Evolutionary conservation across 2,329 filamentous ascomycete species (phyloP).

Genomic region (Aureobasidium sp.): DNA sequence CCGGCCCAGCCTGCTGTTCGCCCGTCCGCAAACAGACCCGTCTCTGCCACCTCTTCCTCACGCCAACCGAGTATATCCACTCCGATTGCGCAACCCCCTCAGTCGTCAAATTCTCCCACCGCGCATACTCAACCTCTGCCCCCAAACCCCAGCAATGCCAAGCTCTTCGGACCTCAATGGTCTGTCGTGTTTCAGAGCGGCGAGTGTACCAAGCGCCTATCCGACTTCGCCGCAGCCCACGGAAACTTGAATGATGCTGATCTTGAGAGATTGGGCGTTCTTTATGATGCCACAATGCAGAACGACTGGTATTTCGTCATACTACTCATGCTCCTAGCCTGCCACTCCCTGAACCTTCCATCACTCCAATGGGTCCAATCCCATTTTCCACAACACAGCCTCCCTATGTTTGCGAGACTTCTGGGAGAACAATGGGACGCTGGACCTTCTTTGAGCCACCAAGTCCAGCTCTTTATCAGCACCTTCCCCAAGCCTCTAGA

Average conservation of each 20-base stretch:
- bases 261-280: neutral
- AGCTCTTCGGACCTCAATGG: neutral
- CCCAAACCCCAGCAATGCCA: neutral
- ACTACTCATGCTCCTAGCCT: neutral
- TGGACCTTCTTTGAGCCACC: neutral
- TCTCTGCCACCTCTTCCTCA: neutral
- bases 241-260: neutral
- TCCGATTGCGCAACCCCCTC: neutral
- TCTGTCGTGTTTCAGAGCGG: neutral
- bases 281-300: neutral
- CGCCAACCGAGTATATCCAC: neutral
- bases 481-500: slow-evolving; percentile 1
- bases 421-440: neutral
- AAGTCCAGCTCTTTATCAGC: neutral
- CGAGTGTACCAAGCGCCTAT: neutral
- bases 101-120: neutral
- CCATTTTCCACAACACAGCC: neutral
- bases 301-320: slow-evolving; percentile 9
- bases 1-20: neutral
- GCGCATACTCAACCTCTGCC: neutral
- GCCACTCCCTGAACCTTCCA: neutral
- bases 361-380: neutral
- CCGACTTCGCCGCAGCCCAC: neutral
- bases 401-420: neutral
- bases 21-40: neutral